A percentile compares a stretch with the other conserved stretches of the same genome.
Evolutionary conservation across 441 rosid genomes (phyloP).

Genomic region (Breynia disticha): DNA sequence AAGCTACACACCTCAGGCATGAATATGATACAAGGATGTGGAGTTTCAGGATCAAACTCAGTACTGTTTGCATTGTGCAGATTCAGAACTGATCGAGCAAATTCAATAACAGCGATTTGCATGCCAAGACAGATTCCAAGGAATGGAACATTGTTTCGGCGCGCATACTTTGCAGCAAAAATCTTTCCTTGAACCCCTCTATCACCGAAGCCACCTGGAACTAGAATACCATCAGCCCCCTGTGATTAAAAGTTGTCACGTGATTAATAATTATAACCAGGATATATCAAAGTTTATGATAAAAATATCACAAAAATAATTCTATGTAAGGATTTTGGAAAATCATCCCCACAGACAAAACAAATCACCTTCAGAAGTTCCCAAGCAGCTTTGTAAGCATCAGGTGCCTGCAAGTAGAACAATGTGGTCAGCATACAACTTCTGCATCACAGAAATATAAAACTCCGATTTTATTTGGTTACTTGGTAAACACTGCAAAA

Average conservation of each 20-base stretch:
- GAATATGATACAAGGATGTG: constrained; percentile 72
- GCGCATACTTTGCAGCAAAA: constrained; percentile 81
- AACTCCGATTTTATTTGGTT: background rate
- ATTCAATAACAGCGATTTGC: constrained; percentile 94
- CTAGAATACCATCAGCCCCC: constrained; percentile 91
- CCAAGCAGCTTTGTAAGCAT: constrained; percentile 32
- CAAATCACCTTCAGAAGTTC: constrained; percentile 28
- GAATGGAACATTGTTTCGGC: constrained; percentile 77
- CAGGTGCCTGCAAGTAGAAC: constrained; percentile 19
- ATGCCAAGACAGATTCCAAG: constrained; percentile 96
- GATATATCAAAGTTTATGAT: background rate
- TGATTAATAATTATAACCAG: background rate
- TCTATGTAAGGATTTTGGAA: background rate
- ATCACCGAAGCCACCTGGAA: constrained; percentile 97
- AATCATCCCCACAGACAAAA: background rate
- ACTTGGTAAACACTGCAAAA: background rate
- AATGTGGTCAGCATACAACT: background rate
- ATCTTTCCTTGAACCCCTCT: constrained; percentile 96
- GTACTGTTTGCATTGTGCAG: constrained; percentile 80
- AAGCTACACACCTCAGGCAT: constrained; percentile 79
- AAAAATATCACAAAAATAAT: background rate
- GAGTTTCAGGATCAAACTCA: constrained; percentile 67
- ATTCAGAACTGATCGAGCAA: constrained; percentile 60
- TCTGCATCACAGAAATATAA: background rate
- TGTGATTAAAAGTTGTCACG: constrained; percentile 22